A percentile compares a stretch with the other conserved stretches of the same genome.
Conservation (phyloP, 2,329 filamentous ascomycete species). For the Hortaea werneckii region DNA sequence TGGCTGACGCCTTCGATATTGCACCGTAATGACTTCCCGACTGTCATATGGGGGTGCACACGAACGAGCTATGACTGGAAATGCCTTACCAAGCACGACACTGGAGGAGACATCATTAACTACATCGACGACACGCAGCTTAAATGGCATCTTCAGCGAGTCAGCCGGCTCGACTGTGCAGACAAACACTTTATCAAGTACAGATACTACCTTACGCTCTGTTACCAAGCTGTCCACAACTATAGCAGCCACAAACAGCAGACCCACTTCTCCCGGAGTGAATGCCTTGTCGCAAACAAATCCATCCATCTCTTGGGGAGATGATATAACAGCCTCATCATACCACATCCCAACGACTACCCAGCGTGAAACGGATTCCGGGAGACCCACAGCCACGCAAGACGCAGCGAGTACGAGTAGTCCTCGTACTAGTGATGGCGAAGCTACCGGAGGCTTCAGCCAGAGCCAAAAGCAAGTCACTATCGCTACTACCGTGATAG, state of each 20-base stretch:
- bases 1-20: neutral
- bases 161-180: too few relatives aligned
- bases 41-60: too few relatives aligned
- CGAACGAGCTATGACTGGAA: too few relatives aligned
- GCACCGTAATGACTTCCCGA: too few relatives aligned
- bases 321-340: neutral
- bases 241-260: neutral
- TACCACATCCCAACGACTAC: neutral
- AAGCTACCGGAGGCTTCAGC: slow-evolving; percentile 2
- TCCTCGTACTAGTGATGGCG: neutral
- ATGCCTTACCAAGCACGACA: too few relatives aligned
- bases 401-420: neutral
- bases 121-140: neutral
- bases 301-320: neutral
- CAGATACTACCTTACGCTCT: neutral
- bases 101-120: too few relatives aligned
- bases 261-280: neutral
- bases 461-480: slow-evolving; percentile 9
- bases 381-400: neutral
- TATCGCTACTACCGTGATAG: slow-evolving; percentile 15
- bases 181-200: neutral
- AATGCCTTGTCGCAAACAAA: neutral
- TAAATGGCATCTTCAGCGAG: neutral
- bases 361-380: neutral
- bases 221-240: neutral